These are phyloP conservation scores for Diaporthe sp. DNA, from an alignment of 2,329 filamentous ascomycete species.

Conservation along the genomic window DNA sequence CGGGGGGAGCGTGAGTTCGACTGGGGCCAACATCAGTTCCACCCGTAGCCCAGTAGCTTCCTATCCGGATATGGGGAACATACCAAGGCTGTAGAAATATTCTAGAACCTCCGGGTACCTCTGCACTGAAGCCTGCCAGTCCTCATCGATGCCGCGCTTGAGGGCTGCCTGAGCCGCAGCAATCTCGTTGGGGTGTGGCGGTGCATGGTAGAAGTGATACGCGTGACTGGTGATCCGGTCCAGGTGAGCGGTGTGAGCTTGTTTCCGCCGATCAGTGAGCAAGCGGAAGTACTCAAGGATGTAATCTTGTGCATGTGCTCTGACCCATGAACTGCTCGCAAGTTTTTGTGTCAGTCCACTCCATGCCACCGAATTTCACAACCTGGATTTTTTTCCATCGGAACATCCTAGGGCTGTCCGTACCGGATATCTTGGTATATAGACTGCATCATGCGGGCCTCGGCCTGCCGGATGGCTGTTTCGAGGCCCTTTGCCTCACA, in stretches of 20 bases:
- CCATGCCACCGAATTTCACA: background rate
- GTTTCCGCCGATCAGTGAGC: constrained; percentile 73
- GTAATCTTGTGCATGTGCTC: constrained; percentile 75
- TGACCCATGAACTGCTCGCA: constrained; percentile 70
- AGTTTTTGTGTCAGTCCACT: constrained; percentile 9
- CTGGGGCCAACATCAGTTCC: constrained; percentile 47
- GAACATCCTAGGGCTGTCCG: constrained; percentile 45
- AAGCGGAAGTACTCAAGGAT: constrained; percentile 76
- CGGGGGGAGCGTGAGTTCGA: constrained; percentile 74
- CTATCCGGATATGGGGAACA: background rate
- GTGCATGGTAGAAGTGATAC: constrained; percentile 69
- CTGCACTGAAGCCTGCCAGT: constrained; percentile 82
- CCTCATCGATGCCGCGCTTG: constrained; percentile 82
- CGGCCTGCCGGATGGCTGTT: constrained; percentile 73
- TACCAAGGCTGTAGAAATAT: constrained; percentile 78
- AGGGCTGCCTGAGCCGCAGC: constrained; percentile 74
- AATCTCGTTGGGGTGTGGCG: constrained; percentile 74
- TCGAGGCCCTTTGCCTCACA: constrained; percentile 78
- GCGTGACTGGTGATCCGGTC: constrained; percentile 69
- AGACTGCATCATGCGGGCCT: constrained; percentile 73
- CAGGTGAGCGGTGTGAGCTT: constrained; percentile 67
- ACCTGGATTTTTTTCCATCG: background rate
- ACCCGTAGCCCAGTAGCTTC: background rate
- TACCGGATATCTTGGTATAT: constrained; percentile 76
- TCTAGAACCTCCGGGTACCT: constrained; percentile 86